Conservation (phyloP, 176 grass and related monocot genomes). For the Tillandsia fasciculata region DNA sequence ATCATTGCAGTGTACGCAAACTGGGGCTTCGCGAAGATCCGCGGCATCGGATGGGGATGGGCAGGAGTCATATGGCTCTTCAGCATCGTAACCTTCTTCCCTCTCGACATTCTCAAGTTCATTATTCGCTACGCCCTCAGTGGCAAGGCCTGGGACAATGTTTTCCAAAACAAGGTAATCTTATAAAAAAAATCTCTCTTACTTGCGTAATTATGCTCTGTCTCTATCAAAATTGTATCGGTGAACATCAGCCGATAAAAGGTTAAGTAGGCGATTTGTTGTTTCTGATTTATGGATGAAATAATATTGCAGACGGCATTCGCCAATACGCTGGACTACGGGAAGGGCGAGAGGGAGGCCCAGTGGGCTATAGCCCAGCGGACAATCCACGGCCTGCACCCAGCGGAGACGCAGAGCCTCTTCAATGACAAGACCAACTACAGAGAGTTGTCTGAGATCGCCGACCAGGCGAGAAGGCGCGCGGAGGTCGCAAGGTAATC, state of each 20-base stretch:
- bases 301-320: constrained; percentile 50
- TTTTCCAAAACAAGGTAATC: constrained; percentile 35
- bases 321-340: constrained; percentile 48
- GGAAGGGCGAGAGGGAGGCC: constrained; percentile 57
- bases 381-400: constrained; percentile 46
- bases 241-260: too few relatives aligned
- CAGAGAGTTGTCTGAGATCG: constrained; percentile 66
- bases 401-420: constrained; percentile 16
- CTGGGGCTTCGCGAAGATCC: constrained; percentile 44
- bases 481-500: constrained; percentile 70
- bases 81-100: constrained; percentile 55
- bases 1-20: constrained; percentile 45
- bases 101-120: constrained; percentile 75
- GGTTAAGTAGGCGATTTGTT: neutral
- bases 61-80: constrained; percentile 54
- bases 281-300: neutral
- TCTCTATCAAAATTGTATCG: neutral
- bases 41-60: constrained; percentile 61
- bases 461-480: constrained; percentile 66
- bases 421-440: constrained; percentile 41
- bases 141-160: constrained; percentile 59
- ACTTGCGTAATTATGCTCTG: neutral
- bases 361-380: constrained; percentile 71
- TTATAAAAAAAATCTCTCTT: neutral
- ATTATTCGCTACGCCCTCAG: constrained; percentile 52